A percentile compares a stretch with the other conserved stretches of the same genome.
Conservation (phyloP, 2,329 filamentous ascomycete genomes). For the Helotiales sp. region DNA sequence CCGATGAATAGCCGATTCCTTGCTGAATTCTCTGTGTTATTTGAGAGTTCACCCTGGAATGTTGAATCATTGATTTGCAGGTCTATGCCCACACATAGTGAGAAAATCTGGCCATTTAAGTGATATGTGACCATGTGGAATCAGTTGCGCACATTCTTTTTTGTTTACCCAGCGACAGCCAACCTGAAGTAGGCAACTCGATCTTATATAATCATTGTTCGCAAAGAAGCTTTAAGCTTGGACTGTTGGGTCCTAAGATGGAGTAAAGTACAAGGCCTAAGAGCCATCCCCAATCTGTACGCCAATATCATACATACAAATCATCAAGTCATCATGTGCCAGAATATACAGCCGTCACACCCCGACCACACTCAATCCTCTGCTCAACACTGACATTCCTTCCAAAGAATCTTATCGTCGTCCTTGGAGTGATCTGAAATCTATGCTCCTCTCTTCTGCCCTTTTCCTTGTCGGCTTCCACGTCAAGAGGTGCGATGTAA, state of each 20-base stretch:
- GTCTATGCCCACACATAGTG: too few relatives aligned
- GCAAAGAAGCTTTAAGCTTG: not conserved
- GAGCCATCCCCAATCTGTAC: not conserved
- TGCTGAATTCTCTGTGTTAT: too few relatives aligned
- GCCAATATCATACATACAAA: constrained; percentile 8
- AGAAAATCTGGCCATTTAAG: too few relatives aligned
- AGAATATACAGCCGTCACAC: constrained; percentile 84
- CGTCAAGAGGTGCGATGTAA: constrained; percentile 80
- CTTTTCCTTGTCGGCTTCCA: constrained; percentile 63
- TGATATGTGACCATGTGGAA: too few relatives aligned
- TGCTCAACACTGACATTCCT: constrained; percentile 81
- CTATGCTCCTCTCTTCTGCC: constrained; percentile 71
- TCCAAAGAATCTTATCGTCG: constrained; percentile 71
- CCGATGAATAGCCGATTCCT: too few relatives aligned
- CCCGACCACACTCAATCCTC: constrained; percentile 83
- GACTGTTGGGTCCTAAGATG: not conserved
- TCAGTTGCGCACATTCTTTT: too few relatives aligned
- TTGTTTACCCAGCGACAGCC: too few relatives aligned
- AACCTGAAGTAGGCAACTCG: too few relatives aligned
- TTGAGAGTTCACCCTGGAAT: too few relatives aligned
- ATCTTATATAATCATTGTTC: not conserved
- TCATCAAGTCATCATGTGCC: constrained; percentile 40
- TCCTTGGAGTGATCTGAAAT: constrained; percentile 79
- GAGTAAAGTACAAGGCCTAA: constrained; percentile 9
- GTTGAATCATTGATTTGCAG: too few relatives aligned